Evolutionary conservation across 345 rosid species (phyloP).

Genomic region (Brassica incana): DNA sequence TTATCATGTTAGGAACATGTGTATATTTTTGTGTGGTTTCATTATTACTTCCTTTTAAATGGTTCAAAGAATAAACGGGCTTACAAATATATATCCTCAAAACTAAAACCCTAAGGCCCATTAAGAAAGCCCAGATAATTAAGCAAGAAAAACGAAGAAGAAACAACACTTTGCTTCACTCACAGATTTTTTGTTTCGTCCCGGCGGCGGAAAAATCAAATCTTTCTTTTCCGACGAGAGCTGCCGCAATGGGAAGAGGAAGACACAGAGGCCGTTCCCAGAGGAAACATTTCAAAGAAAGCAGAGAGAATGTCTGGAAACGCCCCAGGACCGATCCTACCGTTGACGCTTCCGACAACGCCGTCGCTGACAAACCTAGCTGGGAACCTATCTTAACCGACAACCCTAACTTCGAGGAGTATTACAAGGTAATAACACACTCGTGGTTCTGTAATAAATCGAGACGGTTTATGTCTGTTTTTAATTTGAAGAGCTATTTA

Average conservation of each 20-base stretch:
- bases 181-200: constrained; percentile 5
- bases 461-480: no score
- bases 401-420: constrained; percentile 76
- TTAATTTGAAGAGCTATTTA: background rate
- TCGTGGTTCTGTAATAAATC: background rate
- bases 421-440: constrained; percentile 66
- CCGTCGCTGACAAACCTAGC: constrained; percentile 28
- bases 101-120: constrained; percentile 34
- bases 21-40: no score
- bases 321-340: constrained; percentile 62
- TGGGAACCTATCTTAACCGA: constrained; percentile 53
- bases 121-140: constrained; percentile 1
- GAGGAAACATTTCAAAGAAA: constrained; percentile 79
- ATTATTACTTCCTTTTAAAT: no score
- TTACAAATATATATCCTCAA: background rate
- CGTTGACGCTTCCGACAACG: constrained; percentile 37
- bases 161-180: background rate
- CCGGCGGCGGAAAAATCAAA: constrained; percentile 36
- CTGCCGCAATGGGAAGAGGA: constrained; percentile 50
- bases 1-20: no score
- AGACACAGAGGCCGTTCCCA: constrained; percentile 82
- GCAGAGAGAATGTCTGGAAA: constrained; percentile 89
- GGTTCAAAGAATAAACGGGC: background rate
- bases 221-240: background rate
- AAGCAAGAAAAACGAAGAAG: background rate